Percentiles rank a stretch among this genome's conserved stretches.
Conservation (phyloP, 1,284 basidiomycete species). For the Pseudozyma sp. region DNA sequence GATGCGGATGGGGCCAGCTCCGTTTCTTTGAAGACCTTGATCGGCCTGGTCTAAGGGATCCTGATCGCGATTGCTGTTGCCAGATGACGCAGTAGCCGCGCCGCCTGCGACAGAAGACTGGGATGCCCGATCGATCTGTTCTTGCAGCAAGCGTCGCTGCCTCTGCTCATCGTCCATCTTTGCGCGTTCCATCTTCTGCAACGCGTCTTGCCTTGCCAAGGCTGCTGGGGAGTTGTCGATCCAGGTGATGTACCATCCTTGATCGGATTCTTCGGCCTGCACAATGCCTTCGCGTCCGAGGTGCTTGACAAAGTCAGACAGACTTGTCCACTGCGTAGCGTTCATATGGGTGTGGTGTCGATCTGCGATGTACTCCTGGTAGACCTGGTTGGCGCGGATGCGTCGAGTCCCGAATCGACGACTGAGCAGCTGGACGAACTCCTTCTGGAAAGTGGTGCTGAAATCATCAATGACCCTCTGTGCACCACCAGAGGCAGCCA, state of each 20-base stretch:
- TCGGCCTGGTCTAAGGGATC: constrained; percentile 11
- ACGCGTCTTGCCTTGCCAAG: constrained; percentile 87
- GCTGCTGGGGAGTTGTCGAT: constrained; percentile 95
- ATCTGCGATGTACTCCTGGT: constrained; percentile 97
- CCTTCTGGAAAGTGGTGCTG: constrained; percentile 87
- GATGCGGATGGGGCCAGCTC: constrained; percentile 49
- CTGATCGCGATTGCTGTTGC: not conserved
- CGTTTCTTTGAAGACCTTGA: constrained; percentile 41
- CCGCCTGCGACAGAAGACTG: constrained; percentile 64
- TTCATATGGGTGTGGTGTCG: constrained; percentile 98
- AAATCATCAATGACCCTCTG: constrained; percentile 90
- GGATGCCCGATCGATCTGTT: constrained; percentile 89
- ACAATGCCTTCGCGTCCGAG: constrained; percentile 88
- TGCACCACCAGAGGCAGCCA: constrained; percentile 73
- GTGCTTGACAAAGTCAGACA: constrained; percentile 92
- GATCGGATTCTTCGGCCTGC: constrained; percentile 95
- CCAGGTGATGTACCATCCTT: constrained; percentile 97
- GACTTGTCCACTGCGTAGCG: constrained; percentile 94
- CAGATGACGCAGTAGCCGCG: not conserved
- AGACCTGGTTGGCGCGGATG: constrained; percentile 84
- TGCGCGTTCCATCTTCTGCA: constrained; percentile 90
- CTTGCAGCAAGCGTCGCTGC: constrained; percentile 86
- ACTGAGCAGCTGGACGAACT: constrained; percentile 89
- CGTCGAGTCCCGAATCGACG: constrained; percentile 71
- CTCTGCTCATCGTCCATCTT: constrained; percentile 94